phyloP scores from a whole-genome alignment of 2,329 filamentous ascomycete genomes.

The Colletotrichum costaricense region DNA sequence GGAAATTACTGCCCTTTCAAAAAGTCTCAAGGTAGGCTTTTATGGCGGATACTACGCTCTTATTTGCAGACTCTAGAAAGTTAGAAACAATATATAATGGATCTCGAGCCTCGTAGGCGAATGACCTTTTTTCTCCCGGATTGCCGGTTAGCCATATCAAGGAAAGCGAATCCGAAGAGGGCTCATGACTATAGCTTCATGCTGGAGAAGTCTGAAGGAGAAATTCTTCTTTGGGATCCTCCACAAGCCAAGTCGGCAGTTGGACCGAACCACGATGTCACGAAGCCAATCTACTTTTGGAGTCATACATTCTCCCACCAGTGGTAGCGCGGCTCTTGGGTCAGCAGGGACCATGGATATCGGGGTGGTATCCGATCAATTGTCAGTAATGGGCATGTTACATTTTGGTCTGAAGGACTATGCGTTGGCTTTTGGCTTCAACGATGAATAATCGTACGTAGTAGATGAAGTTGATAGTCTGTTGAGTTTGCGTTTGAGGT shows the following conservation, averaged over 20 bases:
- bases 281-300: not conserved
- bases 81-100: not conserved
- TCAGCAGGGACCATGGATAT: not conserved
- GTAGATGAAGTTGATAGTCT: not conserved
- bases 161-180: not conserved
- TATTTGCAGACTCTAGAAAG: not conserved
- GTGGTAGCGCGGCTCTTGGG: constrained; percentile 3
- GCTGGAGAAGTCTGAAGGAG: not conserved
- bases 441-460: not conserved
- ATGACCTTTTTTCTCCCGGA: not conserved
- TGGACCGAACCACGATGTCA: constrained; percentile 16
- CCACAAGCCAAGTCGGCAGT: constrained; percentile 17
- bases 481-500: not conserved
- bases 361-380: not conserved
- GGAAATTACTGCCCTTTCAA: not conserved
- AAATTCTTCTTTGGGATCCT: not conserved
- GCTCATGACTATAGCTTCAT: not conserved
- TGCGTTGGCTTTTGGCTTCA: too few species aligned
- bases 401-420: not conserved
- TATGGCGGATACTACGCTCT: not conserved
- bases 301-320: constrained; percentile 11
- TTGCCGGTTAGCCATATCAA: not conserved
- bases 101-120: not conserved
- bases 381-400: not conserved
- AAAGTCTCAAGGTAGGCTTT: not conserved